phyloP scores from a whole-genome alignment of 371 early-diverging fungal genomes.

The Apophysomyces ossiformis region DNA sequence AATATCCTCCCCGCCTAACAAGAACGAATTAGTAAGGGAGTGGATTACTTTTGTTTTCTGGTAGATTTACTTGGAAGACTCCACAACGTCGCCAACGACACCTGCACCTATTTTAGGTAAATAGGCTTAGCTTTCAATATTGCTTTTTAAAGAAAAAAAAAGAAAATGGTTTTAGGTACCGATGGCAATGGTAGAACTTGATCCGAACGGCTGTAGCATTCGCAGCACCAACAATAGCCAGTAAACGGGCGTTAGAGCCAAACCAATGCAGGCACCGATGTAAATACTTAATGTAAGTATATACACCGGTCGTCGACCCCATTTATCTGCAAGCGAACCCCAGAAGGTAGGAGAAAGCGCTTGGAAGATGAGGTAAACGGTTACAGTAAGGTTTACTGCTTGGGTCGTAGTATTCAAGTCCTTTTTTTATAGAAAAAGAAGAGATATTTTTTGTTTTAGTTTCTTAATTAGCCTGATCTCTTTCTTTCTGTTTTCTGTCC shows the following conservation, averaged over 20 bases:
- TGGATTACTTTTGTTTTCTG: not conserved
- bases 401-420: conserved; percentile 19
- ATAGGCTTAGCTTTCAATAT: too few species aligned
- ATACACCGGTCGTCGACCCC: conserved; percentile 64
- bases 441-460: not conserved
- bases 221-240: conserved; percentile 60
- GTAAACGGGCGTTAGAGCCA: conserved; percentile 53
- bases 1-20: conserved; percentile 54
- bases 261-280: conserved; percentile 57
- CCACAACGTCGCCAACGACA: conserved; percentile 56
- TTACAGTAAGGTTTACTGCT: conserved; percentile 26
- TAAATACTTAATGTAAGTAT: conserved; percentile 54
- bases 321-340: conserved; percentile 60
- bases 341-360: conserved; percentile 42
- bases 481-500: not conserved
- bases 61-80: conserved; percentile 47
- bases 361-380: conserved; percentile 29
- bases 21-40: not conserved
- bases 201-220: conserved; percentile 62
- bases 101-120: conserved; percentile 23
- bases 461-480: not conserved
- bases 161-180: conserved; percentile 25
- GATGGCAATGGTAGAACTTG: conserved; percentile 62
- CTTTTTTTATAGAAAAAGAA: conserved; percentile 11
- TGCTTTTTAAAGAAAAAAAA: not conserved